These are phyloP conservation scores for Boletus semigastroideus DNA, from an alignment of 1,284 basidiomycete species.

Conservation along the genomic window DNA sequence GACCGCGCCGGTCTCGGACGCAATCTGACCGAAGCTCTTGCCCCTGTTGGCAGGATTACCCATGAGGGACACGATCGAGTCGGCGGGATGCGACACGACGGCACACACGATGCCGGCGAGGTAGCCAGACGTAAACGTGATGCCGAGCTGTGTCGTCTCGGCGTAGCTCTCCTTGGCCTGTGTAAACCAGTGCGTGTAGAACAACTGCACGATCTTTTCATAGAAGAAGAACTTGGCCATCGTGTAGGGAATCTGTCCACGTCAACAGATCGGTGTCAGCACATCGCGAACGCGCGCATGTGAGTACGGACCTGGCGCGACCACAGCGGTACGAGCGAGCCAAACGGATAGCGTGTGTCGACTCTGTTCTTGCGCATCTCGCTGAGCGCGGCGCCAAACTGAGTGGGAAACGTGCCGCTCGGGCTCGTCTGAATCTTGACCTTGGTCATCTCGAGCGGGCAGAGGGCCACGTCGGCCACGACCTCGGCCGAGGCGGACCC, in stretches of 20 bases:
- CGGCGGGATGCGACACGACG: constrained; percentile 80
- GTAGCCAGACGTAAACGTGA: constrained; percentile 81
- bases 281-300: not conserved
- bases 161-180: constrained; percentile 70
- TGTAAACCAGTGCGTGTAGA: constrained; percentile 77
- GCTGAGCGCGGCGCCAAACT: constrained; percentile 65
- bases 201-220: constrained; percentile 73
- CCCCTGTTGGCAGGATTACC: constrained; percentile 77
- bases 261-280: not conserved
- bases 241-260: constrained; percentile 72
- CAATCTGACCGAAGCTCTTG: constrained; percentile 67
- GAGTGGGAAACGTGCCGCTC: constrained; percentile 69
- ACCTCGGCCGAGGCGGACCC: constrained; percentile 93
- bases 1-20: constrained; percentile 61
- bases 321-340: constrained; percentile 79
- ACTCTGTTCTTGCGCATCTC: constrained; percentile 63
- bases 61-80: constrained; percentile 76
- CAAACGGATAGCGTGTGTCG: constrained; percentile 79
- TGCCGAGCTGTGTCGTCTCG: constrained; percentile 72
- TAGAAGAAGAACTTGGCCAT: constrained; percentile 90
- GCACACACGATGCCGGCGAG: constrained; percentile 81
- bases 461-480: constrained; percentile 90
- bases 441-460: constrained; percentile 83
- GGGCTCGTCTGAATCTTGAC: constrained; percentile 82
- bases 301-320: constrained; percentile 64